phyloP scores from a whole-genome alignment of 148 eudicot species.

The Rhododendron ovatum region DNA sequence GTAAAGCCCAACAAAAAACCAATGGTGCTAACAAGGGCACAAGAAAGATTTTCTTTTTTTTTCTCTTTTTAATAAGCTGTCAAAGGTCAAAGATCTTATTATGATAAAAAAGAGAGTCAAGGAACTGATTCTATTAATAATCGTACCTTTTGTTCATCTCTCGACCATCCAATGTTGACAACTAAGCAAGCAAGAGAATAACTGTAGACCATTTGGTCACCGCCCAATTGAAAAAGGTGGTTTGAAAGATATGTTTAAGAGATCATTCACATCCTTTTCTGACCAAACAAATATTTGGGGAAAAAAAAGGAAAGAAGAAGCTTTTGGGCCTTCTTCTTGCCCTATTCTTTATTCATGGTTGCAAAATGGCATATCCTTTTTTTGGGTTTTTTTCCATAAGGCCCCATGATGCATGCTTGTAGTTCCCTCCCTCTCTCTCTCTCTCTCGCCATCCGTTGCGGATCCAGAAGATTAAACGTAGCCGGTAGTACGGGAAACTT shows the following conservation, averaged over 20 bases:
- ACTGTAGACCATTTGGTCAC: neutral
- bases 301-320: neutral
- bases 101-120: neutral
- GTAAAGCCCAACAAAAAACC: neutral
- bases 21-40: neutral
- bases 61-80: neutral
- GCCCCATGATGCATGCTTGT: neutral
- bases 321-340: neutral
- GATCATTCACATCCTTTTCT: neutral
- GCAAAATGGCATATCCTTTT: neutral
- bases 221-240: neutral
- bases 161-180: slow-evolving; percentile 12
- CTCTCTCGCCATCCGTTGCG: too few species aligned
- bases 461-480: too few species aligned
- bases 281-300: neutral
- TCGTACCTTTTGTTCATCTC: neutral
- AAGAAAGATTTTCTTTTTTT: neutral
- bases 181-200: neutral
- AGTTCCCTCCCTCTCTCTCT: neutral
- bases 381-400: too few species aligned
- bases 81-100: neutral
- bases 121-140: neutral
- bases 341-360: neutral
- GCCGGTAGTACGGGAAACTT: too few species aligned
- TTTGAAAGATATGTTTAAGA: neutral